Conservation (phyloP, 1,284 basidiomycete species). For the Farysia itapuensis region DNA sequence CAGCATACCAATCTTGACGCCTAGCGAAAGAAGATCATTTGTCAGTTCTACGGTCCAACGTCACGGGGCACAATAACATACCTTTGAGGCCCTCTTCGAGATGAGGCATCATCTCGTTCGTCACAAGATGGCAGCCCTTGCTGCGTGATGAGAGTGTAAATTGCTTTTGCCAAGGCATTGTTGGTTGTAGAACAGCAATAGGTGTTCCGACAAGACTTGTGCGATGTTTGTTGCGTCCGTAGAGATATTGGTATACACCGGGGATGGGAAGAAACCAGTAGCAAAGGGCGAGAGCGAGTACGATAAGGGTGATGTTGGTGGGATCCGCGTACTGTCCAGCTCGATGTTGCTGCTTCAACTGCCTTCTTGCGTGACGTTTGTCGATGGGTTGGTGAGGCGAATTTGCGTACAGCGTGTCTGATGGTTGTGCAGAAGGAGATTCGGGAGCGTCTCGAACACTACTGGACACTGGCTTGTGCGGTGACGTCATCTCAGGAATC, state of each 20-base stretch:
- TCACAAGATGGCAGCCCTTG: slow-evolving; percentile 78
- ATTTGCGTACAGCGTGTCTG: slow-evolving; percentile 20
- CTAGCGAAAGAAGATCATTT: too few species aligned
- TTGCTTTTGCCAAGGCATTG: slow-evolving; percentile 89
- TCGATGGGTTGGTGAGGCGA: slow-evolving; percentile 32
- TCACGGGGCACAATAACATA: too few species aligned
- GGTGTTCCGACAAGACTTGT: not conserved
- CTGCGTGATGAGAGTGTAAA: slow-evolving; percentile 66
- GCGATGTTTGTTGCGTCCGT: slow-evolving; percentile 3
- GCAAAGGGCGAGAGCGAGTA: slow-evolving; percentile 14
- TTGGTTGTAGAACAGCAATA: slow-evolving; percentile 6
- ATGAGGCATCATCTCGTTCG: slow-evolving; percentile 72
- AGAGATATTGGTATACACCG: slow-evolving; percentile 20
- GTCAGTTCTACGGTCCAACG: too few species aligned
- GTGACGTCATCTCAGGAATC: slow-evolving; percentile 4
- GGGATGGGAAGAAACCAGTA: slow-evolving; percentile 40
- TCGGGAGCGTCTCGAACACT: not conserved
- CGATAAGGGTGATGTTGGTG: slow-evolving; percentile 16
- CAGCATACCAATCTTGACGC: slow-evolving; percentile 53
- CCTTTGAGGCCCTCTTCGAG: slow-evolving; percentile 73
- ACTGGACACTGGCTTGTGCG: too few species aligned
- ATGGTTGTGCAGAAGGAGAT: slow-evolving; percentile 8
- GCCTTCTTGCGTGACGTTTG: slow-evolving; percentile 22
- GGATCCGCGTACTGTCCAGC: slow-evolving; percentile 35
- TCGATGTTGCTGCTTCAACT: slow-evolving; percentile 22